Percentiles rank a stretch among this genome's conserved stretches.
These are phyloP conservation scores for Arthrinium puccinioides DNA, from an alignment of 2,329 filamentous ascomycete species.

Conservation along the genomic window DNA sequence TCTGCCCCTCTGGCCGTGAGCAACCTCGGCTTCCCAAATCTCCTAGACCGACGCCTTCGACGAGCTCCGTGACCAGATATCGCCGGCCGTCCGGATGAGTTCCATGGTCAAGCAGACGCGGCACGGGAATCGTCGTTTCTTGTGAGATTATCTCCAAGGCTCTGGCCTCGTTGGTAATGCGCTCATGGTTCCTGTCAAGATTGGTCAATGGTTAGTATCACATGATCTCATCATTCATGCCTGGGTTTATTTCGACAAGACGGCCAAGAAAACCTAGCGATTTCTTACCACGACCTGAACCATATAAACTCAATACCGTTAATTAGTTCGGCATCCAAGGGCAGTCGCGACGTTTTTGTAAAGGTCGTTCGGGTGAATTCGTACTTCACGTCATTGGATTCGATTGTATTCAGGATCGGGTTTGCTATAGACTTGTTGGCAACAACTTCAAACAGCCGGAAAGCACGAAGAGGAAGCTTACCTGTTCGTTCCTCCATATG, in stretches of 20 bases:
- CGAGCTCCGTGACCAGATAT: slow-evolving; percentile 1
- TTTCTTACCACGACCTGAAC: neutral
- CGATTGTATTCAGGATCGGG: neutral
- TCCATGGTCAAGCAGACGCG: neutral
- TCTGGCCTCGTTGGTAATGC: slow-evolving; percentile 1
- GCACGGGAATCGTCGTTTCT: slow-evolving; percentile 1
- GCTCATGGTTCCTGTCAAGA: neutral
- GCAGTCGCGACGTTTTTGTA: slow-evolving; percentile 1
- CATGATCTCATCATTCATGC: too few relatives aligned
- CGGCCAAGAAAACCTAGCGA: neutral
- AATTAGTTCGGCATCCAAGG: neutral
- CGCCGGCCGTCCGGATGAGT: neutral
- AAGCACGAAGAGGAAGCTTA: too few relatives aligned
- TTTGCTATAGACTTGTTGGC: neutral
- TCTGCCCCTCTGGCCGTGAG: neutral
- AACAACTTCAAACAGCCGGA: too few relatives aligned
- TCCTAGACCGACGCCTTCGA: neutral
- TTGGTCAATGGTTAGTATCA: neutral
- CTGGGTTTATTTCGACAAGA: neutral
- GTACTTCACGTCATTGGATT: neutral
- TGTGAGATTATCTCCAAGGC: neutral
- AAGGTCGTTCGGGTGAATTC: neutral
- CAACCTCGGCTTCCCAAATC: neutral
- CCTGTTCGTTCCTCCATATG: neutral
- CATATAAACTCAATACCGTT: neutral